Base-by-base conservation (phyloP, 1,284 basidiomycete genomes). In the Ganoderma meredithae region DNA sequence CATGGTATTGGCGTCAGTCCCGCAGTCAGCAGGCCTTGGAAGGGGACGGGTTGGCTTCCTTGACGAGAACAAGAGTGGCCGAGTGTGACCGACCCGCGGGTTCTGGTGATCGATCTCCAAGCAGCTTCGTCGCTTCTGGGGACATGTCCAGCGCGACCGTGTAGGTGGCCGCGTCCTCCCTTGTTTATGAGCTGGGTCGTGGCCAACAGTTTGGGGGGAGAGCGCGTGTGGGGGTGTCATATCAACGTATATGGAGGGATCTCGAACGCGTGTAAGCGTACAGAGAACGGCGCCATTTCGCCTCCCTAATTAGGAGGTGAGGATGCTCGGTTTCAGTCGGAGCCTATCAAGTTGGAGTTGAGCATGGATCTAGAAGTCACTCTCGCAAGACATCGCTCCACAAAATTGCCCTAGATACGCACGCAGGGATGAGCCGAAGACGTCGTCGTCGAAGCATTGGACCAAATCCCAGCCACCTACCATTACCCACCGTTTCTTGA, bases 31-130 rank as follows among this genome's bases (percentile, higher is more conserved):
- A 49, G 47, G 47, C 22, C 22, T 25, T 10, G 10, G 22, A 7
- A 6, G 22, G 9, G 22, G 47, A 25, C 22, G 47, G 2, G 12
- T 25, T 4, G 25, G 47, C 22, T 49, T 49, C 22, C 22, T 25
- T 22, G 8, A 25, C 47, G 22, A 49, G 47, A 8, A 3, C 22
- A 25, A 49, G 12, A 49, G 10, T 12, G 22, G 22, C 47, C 47
- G 52, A 19, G 52, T 55, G 25, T 55, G 52, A 55, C 47, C 47
- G 52, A 55, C 52, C 27, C 17, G 13, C 52, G 31, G 22, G 44
- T 22, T 47, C 44, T 53, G 27, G 10, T 15, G 15, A 27, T 27
- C 10, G 49, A 13, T 31, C 27, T 27, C 13, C 49, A 53, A 6
- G 44, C 49, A 25, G 31, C 27, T 31, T 31, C 31, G 52, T 19